Evolutionary conservation across 2,329 filamentous ascomycete species (phyloP).

Genomic region (Aspergillus pseudoglaucus): DNA sequence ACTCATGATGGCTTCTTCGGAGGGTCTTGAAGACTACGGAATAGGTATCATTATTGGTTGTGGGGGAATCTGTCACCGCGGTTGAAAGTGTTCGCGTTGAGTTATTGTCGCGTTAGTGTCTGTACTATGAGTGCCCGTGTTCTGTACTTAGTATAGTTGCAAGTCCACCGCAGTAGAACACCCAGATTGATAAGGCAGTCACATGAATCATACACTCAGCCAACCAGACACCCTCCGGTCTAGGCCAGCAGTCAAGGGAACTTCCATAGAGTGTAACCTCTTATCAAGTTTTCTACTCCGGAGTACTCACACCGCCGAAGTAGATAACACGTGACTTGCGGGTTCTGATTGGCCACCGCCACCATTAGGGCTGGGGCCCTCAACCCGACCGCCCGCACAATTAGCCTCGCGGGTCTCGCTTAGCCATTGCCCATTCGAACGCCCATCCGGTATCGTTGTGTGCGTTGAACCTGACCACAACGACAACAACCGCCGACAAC

Average conservation of each 20-base stretch:
- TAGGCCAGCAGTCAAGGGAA: too few relatives aligned
- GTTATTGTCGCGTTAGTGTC: too few relatives aligned
- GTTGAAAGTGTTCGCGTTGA: too few relatives aligned
- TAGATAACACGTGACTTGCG: constrained; percentile 2
- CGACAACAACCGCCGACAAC: constrained; percentile 44
- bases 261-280: too few relatives aligned
- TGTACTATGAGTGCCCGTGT: too few relatives aligned
- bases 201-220: too few relatives aligned
- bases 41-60: background rate
- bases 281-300: too few relatives aligned
- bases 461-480: constrained; percentile 38
- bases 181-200: too few relatives aligned
- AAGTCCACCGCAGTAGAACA: too few relatives aligned
- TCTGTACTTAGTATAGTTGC: too few relatives aligned
- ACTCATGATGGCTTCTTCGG: background rate
- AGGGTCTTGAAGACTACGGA: background rate
- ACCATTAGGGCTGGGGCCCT: constrained; percentile 36
- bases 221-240: too few relatives aligned
- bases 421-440: constrained; percentile 29
- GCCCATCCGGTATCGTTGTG: constrained; percentile 36
- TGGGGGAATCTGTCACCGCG: background rate
- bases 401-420: constrained; percentile 27
- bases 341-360: constrained; percentile 20
- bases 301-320: too few relatives aligned
- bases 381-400: constrained; percentile 29